Base-by-base conservation (phyloP, 805 yeast genomes). In the Kodamaea sagamina region DNA sequence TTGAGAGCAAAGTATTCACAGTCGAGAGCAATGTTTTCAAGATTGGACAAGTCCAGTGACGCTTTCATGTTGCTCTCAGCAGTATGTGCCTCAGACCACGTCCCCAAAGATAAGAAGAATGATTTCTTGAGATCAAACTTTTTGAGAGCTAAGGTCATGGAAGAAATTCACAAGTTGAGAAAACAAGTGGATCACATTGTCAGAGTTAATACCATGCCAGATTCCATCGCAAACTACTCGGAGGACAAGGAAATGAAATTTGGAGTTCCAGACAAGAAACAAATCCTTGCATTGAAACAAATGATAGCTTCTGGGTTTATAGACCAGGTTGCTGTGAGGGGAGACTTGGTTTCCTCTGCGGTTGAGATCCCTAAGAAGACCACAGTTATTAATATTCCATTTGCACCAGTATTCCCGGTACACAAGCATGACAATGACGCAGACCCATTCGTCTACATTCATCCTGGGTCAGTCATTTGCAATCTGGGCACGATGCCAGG, bases 261-360 rank as follows among this genome's bases (percentile, higher is more conserved):
- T n/a, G 77, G 72, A 0, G 78, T 85, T 5, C 97, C 97, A 0
- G 65, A 75, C 6, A 77, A 78, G 27, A 58, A 65, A 4, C 99
- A 93, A 65, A 59, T 89, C 4, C 76, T 80, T 41, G 85, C 93
- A 0, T 63, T 93, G 48, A 90, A 89, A 57, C 99, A 93, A 64
- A 90, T 93, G 81, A 72, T 92, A 3, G 79, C 96, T 4, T 84
- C 97, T 0, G 99, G 98, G 0, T 93, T 86, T 55, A 74, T 93
- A 29, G 99, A 93, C 61, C 95, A 87, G 58, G 77, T 92, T 16
- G 95, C 95, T 1, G 77, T 88, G 11, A 74, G 98, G 48, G 90
- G 88, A 1, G 97, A 90, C 56, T 52, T 81, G 24, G 65, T 81
- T 5, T 81, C 86, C 13, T 70, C 81, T 1, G 95, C 86, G 13